These are phyloP conservation scores for Solanum pimpinellifolium DNA, from an alignment of 257 asterid species.

Conservation along the genomic window DNA sequence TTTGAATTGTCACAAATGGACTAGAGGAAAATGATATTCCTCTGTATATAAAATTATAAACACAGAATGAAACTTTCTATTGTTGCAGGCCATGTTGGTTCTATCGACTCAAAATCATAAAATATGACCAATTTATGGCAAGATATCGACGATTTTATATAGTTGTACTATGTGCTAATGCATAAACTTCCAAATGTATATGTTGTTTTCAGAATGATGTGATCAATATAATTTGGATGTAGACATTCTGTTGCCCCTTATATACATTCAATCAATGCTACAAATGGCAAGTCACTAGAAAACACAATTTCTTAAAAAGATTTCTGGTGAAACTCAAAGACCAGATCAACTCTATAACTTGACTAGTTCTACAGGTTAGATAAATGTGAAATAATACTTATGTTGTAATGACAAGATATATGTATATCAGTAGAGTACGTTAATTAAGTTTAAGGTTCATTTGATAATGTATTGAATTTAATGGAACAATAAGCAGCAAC, in stretches of 20 bases:
- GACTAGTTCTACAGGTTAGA: background rate
- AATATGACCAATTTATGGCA: constrained; percentile 1
- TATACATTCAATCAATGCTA: background rate
- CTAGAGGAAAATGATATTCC: constrained; percentile 8
- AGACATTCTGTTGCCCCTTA: background rate
- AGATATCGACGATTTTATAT: background rate
- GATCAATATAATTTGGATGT: background rate
- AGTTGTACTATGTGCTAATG: background rate
- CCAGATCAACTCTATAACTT: background rate
- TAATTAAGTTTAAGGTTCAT: background rate
- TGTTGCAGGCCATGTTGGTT: constrained; percentile 54
- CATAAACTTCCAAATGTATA: background rate
- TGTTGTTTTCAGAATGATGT: background rate
- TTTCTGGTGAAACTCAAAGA: background rate
- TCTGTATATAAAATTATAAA: background rate
- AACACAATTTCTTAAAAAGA: background rate
- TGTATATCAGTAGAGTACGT: background rate
- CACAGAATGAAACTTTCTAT: constrained; percentile 5
- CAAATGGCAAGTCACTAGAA: background rate
- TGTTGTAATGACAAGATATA: background rate
- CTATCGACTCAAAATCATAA: constrained; percentile 23
- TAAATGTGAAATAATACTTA: background rate
- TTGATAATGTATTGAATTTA: background rate
- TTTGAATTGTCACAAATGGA: background rate
- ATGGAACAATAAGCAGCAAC: background rate